phyloP scores from a whole-genome alignment of 352 stramenopile species.

The Bremia lactucae region DNA sequence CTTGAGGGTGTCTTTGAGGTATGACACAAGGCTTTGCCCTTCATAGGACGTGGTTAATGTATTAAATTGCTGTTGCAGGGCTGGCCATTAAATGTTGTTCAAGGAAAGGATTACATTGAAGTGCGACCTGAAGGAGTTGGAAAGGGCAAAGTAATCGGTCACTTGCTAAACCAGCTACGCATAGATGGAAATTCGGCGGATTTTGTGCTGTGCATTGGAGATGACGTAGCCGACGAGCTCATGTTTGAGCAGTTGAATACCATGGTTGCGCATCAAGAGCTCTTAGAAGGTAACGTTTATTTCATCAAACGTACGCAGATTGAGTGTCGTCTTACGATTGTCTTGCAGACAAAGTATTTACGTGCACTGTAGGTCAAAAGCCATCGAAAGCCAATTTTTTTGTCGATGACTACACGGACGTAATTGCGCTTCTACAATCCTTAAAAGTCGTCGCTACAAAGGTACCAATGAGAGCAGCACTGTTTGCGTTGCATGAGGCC shows the following conservation, averaged over 20 bases:
- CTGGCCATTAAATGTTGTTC: slow-evolving; percentile 69
- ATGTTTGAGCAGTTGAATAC: slow-evolving; percentile 87
- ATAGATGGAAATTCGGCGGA: slow-evolving; percentile 74
- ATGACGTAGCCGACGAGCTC: slow-evolving; percentile 97
- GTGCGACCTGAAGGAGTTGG: slow-evolving; percentile 94
- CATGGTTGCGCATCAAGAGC: slow-evolving; percentile 26
- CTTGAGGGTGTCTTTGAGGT: slow-evolving; percentile 88
- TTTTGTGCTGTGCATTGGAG: slow-evolving; percentile 95
- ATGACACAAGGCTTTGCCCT: too few species aligned
- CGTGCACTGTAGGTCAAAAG: slow-evolving; percentile 96
- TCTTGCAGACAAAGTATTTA: slow-evolving; percentile 83
- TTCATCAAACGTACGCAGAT: neutral
- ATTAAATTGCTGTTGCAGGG: slow-evolving; percentile 17
- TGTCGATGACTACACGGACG: slow-evolving; percentile 92
- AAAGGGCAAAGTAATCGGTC: slow-evolving; percentile 92
- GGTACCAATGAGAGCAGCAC: slow-evolving; percentile 28
- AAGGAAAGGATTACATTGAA: slow-evolving; percentile 95
- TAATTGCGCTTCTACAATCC: slow-evolving; percentile 86
- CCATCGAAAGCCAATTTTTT: slow-evolving; percentile 94
- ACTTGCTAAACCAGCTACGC: slow-evolving; percentile 83
- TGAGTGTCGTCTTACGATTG: slow-evolving; percentile 5
- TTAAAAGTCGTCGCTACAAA: slow-evolving; percentile 69
- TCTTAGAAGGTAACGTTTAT: slow-evolving; percentile 30
- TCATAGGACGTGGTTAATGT: too few species aligned
- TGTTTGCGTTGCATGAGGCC: neutral